These are phyloP conservation scores for Ascochyta pisi DNA, from an alignment of 2,329 filamentous ascomycete species.

Conservation along the genomic window DNA sequence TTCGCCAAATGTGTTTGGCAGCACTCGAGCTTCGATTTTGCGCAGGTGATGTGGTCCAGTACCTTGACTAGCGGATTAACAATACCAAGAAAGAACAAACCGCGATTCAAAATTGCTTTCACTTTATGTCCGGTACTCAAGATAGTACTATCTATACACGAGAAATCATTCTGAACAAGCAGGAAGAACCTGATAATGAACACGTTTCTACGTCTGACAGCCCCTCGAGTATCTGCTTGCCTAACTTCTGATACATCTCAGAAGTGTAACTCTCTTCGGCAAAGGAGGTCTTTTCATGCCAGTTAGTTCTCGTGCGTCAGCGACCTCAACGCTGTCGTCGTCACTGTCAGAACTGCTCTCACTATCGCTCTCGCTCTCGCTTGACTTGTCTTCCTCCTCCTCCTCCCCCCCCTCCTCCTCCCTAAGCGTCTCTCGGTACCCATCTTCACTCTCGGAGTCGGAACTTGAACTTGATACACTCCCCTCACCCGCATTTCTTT, in stretches of 20 bases:
- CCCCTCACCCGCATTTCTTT: neutral
- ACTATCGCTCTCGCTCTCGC: conserved; percentile 4
- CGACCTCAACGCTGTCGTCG: neutral
- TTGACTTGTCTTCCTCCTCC: neutral
- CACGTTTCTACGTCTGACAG: neutral
- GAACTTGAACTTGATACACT: neutral
- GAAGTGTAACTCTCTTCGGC: neutral
- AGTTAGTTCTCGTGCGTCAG: neutral
- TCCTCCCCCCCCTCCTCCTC: neutral
- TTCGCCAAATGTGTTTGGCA: too few species aligned
- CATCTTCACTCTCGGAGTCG: neutral
- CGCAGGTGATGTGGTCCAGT: too few species aligned
- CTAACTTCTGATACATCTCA: neutral
- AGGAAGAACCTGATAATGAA: too few species aligned
- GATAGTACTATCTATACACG: too few species aligned
- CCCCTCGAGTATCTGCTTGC: neutral
- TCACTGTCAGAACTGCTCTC: neutral
- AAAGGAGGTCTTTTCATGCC: neutral
- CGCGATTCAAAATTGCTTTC: too few species aligned
- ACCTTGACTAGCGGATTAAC: too few species aligned
- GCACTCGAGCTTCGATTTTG: too few species aligned
- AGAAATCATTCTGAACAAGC: too few species aligned
- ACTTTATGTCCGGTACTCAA: too few species aligned
- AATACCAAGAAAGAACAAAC: too few species aligned
- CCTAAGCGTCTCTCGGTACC: too few species aligned